phyloP scores from a whole-genome alignment of 805 yeast species.

The Candida maris region DNA sequence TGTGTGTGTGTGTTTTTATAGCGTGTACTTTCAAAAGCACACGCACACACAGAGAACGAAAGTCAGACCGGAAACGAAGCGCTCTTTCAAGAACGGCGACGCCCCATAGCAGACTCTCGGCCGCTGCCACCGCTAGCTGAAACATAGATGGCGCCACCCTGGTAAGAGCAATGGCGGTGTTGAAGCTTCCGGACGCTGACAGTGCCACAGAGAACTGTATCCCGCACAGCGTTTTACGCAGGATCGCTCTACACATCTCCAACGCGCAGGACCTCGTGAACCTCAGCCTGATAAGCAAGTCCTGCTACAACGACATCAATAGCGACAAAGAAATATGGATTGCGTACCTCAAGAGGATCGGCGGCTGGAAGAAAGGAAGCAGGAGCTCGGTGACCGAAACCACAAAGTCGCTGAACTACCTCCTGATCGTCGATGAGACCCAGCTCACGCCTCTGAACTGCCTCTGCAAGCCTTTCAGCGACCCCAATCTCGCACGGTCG shows the following conservation, averaged over 20 bases:
- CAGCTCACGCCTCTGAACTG: conserved; percentile 26
- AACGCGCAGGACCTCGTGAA: conserved; percentile 26
- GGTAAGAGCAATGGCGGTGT: neutral
- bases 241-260: conserved; percentile 20
- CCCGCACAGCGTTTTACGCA: conserved; percentile 16
- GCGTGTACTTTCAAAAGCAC: no score
- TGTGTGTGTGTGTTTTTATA: no score
- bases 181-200: neutral
- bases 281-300: conserved; percentile 26
- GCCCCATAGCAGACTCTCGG: no score
- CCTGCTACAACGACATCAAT: conserved; percentile 21
- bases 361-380: conserved; percentile 20
- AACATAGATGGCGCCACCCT: no score
- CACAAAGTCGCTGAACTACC: conserved; percentile 4
- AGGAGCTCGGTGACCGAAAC: conserved; percentile 1
- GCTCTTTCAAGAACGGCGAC: no score
- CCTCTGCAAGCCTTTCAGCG: conserved; percentile 18
- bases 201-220: conserved; percentile 3
- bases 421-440: conserved; percentile 17
- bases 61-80: no score
- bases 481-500: conserved; percentile 23
- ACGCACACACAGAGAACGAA: no score
- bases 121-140: no score
- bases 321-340: conserved; percentile 27
- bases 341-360: conserved; percentile 17